Base-by-base conservation (phyloP, 2,329 filamentous ascomycete genomes). In the Aspergillus sergii region DNA sequence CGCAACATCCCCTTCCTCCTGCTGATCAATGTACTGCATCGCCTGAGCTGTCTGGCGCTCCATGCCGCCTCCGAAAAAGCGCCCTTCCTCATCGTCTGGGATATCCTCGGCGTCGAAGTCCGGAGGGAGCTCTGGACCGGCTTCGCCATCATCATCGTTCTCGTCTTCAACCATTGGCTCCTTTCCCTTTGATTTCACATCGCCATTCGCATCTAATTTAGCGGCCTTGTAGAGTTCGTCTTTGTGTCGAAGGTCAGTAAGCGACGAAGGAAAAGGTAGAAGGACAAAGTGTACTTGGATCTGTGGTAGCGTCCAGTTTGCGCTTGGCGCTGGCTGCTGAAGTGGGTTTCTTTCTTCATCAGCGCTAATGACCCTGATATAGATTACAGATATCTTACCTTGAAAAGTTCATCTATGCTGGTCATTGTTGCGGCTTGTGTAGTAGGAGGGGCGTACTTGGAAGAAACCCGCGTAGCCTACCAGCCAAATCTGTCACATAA, bases 11-110 rank as follows among this genome's bases (percentile, higher is more conserved):
- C 81, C 83, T 56, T 82, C 81, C 58, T 90, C 88, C 68, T 87
- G 84, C 62, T 86, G 83, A 66, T 97, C 93, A 66, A 99, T 88
- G 74, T 91, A 98, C 78, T 98, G 91, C 72, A 99, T 85, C 23
- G 95, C 92, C 70, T 93, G 87, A 2, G 89, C 89, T 68, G 96
- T 93, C 68, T 92, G 86, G 62, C 89, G 85, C 30, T 90, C 92
- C 71, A 99, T 90, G 39, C 95, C 95, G 59, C 93, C 92, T 50
- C 94, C 95, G 71, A 97, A 99, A 82, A 99, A 99, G 12, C 95
- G 89, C 1, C 94, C 95, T 67, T 96, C 95, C 59, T 97, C 93
- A 71, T 97, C 94, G 69, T 94, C 91, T 10, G 76, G 82, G 79
- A 85, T 81, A 55, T 87, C 84, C 57, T 85, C 86, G 41, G 84